Evolutionary conservation across 1,284 basidiomycete genomes (phyloP).

Genomic region (Apiotrichum siamense): DNA sequence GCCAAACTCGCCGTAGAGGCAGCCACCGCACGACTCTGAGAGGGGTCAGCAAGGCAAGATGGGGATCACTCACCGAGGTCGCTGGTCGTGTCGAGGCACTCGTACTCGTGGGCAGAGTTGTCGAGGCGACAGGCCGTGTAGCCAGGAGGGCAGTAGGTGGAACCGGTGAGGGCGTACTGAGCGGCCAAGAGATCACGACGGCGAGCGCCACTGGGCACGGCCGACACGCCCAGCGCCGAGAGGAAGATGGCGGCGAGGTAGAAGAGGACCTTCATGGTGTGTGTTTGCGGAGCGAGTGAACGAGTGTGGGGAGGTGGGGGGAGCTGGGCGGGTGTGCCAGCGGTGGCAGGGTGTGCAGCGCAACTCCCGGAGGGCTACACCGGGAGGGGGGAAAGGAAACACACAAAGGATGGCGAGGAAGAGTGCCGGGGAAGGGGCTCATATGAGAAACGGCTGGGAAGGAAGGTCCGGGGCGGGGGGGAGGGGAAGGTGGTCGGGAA

Average conservation of each 20-base stretch:
- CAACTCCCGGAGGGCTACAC: no score
- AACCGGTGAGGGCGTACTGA: background rate
- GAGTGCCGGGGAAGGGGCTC: no score
- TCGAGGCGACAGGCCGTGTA: background rate
- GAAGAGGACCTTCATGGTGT: background rate
- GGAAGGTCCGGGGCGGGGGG: no score
- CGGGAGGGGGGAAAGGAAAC: no score
- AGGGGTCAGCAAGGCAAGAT: background rate
- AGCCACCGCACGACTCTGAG: conserved; percentile 18
- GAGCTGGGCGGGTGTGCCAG: no score
- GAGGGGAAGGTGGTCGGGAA: no score
- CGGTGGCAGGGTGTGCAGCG: no score
- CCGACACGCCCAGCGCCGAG: background rate
- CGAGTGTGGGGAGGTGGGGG: no score
- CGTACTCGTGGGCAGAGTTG: background rate
- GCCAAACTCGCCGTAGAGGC: conserved; percentile 1
- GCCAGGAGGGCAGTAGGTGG: background rate
- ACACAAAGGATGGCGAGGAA: no score
- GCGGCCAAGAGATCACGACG: background rate
- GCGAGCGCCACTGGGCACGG: background rate
- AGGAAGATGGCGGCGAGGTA: background rate
- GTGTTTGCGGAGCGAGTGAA: no score
- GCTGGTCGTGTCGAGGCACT: background rate
- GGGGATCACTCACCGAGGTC: background rate
- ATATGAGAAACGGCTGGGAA: no score